Evolutionary conservation across 2,329 filamentous ascomycete genomes (phyloP).

Genomic region (Alternaria arborescens): DNA sequence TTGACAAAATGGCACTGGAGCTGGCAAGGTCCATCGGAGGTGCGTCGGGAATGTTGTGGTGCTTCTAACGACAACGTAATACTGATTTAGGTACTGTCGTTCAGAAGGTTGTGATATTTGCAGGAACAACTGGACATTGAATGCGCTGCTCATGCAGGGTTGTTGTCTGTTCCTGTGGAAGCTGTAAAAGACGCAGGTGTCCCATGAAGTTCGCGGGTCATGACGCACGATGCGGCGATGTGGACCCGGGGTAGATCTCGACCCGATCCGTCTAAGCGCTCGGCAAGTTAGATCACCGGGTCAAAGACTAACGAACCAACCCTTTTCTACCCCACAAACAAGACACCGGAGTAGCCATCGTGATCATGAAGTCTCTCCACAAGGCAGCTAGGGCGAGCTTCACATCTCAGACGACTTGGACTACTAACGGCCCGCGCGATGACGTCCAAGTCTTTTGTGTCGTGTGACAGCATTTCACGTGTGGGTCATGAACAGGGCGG

Average conservation of each 20-base stretch:
- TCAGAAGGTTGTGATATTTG: background rate
- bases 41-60: background rate
- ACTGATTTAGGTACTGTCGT: too few relatives aligned
- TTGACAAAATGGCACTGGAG: background rate
- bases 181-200: background rate
- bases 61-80: too few relatives aligned
- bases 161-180: background rate
- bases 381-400: background rate
- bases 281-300: conserved; percentile 3
- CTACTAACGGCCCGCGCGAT: background rate
- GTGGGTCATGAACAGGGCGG: background rate
- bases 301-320: background rate
- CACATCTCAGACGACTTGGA: background rate
- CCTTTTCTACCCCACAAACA: conserved; percentile 8
- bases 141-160: background rate
- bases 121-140: fast-evolving
- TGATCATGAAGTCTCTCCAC: background rate
- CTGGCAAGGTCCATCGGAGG: background rate
- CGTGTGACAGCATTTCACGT: background rate
- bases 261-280: conserved; percentile 1
- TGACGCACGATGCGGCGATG: conserved; percentile 8
- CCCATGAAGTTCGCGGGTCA: background rate
- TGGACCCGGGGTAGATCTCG: conserved; percentile 3
- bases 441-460: background rate
- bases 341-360: background rate